phyloP scores from a whole-genome alignment of 495 filamentous ascomycete species.

The Extremus antarcticus region DNA sequence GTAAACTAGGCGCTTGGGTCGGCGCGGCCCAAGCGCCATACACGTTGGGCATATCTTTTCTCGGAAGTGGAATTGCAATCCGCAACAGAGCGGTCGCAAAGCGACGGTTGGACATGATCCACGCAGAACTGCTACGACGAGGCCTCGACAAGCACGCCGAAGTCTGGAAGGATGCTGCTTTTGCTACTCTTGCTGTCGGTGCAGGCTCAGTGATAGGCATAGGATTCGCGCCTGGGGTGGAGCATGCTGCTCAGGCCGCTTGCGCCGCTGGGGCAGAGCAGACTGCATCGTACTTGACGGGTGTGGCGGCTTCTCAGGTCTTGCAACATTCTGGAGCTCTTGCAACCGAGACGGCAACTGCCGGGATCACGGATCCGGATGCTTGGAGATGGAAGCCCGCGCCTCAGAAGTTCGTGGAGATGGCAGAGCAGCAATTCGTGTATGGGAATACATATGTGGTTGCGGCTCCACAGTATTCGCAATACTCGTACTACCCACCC shows the following conservation, averaged over 20 bases:
- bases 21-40: background rate
- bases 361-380: no score
- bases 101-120: background rate
- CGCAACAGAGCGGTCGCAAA: background rate
- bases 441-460: no score
- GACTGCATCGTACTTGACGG: background rate
- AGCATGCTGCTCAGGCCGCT: background rate
- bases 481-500: no score
- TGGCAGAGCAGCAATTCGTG: no score
- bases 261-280: background rate
- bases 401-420: no score
- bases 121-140: background rate
- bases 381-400: no score
- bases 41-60: background rate
- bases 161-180: background rate
- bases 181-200: background rate
- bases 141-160: background rate
- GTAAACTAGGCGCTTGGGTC: background rate
- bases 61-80: background rate
- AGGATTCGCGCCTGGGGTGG: background rate
- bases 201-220: background rate
- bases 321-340: background rate
- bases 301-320: background rate
- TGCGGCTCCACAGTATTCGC: no score
- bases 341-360: background rate